Percentiles rank a stretch among this genome's conserved stretches.
Conservation (phyloP, 768 basidiomycete species). For the Flagelloscypha sp. region DNA sequence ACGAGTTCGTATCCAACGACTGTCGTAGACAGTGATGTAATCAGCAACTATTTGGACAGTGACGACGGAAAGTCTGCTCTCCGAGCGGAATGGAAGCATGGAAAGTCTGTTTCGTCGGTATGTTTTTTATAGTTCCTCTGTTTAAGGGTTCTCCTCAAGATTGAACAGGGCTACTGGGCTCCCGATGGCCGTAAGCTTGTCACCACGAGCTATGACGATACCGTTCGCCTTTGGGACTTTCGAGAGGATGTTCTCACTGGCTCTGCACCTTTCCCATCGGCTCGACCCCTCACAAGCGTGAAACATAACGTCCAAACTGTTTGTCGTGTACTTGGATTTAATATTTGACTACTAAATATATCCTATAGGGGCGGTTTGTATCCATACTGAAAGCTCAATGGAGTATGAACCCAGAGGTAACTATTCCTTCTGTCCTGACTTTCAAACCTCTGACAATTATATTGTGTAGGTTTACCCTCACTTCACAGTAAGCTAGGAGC, state of each 20-base stretch:
- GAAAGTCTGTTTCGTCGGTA: constrained; percentile 73
- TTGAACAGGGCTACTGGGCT: too few species aligned
- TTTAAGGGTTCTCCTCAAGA: too few species aligned
- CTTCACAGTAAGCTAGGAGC: constrained; percentile 48
- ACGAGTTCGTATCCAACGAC: too few species aligned
- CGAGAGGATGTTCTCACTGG: constrained; percentile 40
- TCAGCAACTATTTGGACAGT: constrained; percentile 44
- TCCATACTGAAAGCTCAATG: constrained; percentile 72
- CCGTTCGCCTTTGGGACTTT: constrained; percentile 69
- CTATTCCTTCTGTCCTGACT: too few species aligned
- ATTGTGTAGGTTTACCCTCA: constrained; percentile 80
- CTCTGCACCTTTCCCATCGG: constrained; percentile 44
- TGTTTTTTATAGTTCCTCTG: too few species aligned
- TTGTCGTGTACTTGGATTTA: constrained; percentile 11
- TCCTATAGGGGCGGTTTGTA: constrained; percentile 67
- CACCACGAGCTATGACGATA: constrained; percentile 81
- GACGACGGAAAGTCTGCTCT: constrained; percentile 45
- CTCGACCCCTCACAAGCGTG: constrained; percentile 55
- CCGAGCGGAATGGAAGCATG: constrained; percentile 60
- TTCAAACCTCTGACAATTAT: too few species aligned
- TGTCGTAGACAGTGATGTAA: constrained; percentile 27
- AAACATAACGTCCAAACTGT: constrained; percentile 80
- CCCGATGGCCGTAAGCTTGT: constrained; percentile 70
- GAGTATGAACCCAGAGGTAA: constrained; percentile 69
- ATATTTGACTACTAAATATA: background rate